A percentile compares a stretch with the other conserved stretches of the same genome.
Evolutionary conservation across 2,329 filamentous ascomycete species (phyloP).

Genomic region (Aspergillaceae sp.): DNA sequence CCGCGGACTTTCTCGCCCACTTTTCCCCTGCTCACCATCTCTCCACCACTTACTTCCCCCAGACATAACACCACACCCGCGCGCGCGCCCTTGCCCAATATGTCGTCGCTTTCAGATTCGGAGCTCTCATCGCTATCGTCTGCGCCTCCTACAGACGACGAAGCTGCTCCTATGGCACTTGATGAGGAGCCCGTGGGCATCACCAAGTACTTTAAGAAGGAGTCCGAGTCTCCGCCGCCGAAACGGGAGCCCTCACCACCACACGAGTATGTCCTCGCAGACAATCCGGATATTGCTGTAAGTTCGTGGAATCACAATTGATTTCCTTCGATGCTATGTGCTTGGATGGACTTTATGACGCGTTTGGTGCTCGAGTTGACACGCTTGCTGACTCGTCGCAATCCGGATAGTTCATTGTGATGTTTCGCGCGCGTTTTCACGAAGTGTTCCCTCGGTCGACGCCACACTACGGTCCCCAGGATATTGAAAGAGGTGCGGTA

Average conservation of each 20-base stretch:
- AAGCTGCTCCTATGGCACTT: conserved; percentile 35
- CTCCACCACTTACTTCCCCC: conserved; percentile 5
- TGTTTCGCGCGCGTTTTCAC: conserved; percentile 90
- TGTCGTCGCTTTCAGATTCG: conserved; percentile 44
- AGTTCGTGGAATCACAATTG: conserved; percentile 37
- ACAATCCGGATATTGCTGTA: conserved; percentile 88
- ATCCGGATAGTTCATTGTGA: conserved; percentile 74
- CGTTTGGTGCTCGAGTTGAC: conserved; percentile 16
- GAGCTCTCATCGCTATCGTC: conserved; percentile 53
- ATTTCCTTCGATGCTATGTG: conserved; percentile 18
- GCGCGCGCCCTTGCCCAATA: conserved; percentile 16
- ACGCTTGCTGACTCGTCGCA: conserved; percentile 28
- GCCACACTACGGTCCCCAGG: conserved; percentile 85
- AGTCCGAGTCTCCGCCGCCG: conserved; percentile 51
- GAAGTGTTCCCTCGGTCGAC: conserved; percentile 83
- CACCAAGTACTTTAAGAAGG: conserved; percentile 42
- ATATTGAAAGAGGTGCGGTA: conserved; percentile 78
- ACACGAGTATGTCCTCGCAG: conserved; percentile 80
- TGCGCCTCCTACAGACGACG: conserved; percentile 52
- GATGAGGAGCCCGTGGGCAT: conserved; percentile 33
- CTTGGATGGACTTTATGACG: conserved; percentile 12
- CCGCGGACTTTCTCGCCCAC: conserved; percentile 6
- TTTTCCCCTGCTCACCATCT: not conserved
- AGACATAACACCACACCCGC: conserved; percentile 3
- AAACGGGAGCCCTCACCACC: conserved; percentile 82